Percentiles rank a stretch among this genome's conserved stretches.
Conservation (phyloP, 2,329 filamentous ascomycete genomes). For the Botrytis medusae region DNA sequence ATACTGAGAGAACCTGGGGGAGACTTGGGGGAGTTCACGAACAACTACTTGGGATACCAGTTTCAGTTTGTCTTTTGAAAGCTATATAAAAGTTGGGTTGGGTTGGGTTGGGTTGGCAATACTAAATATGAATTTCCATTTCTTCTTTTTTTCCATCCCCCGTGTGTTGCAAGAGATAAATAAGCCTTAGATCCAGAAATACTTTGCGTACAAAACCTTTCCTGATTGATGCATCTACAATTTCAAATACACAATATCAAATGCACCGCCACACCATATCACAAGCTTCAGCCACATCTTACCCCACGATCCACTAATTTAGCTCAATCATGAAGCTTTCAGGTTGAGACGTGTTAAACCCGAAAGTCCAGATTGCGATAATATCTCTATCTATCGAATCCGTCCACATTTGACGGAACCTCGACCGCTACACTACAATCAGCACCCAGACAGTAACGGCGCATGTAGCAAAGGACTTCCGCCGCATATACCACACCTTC, state of each 20-base stretch:
- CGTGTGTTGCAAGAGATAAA: neutral
- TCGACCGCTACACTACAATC: neutral
- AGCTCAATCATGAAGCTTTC: conserved; percentile 17
- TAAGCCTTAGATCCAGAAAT: neutral
- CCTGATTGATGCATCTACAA: conserved; percentile 9
- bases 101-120: neutral
- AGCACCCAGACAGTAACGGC: neutral
- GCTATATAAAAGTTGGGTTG: neutral
- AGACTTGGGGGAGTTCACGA: neutral
- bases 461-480: conserved; percentile 9
- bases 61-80: neutral
- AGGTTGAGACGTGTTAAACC: conserved; percentile 31
- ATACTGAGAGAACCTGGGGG: neutral
- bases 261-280: neutral
- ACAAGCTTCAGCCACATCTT: conserved; percentile 25
- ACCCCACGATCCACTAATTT: conserved; percentile 30
- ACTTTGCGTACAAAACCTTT: neutral
- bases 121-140: neutral
- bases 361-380: conserved; percentile 20
- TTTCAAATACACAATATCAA: neutral
- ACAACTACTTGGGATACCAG: conserved; percentile 6
- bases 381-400: neutral
- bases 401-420: neutral
- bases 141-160: neutral
- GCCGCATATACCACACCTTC: neutral